A percentile compares a stretch with the other conserved stretches of the same genome.
These are phyloP conservation scores for Scleroderma citrinum DNA, from an alignment of 768 basidiomycete species.

Conservation along the genomic window DNA sequence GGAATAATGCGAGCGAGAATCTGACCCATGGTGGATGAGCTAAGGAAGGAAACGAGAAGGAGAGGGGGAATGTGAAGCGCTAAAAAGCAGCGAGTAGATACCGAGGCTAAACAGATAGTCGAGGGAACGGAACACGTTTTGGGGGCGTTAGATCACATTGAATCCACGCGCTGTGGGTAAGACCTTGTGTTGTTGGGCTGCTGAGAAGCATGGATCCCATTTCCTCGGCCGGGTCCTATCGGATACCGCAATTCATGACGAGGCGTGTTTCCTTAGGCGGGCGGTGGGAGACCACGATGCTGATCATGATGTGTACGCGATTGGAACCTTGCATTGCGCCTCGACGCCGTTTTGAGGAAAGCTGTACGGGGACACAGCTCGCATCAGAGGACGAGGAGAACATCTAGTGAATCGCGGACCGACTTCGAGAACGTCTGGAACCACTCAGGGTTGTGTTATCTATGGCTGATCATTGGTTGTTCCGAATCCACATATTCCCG, in stretches of 20 bases:
- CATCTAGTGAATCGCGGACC: too few relatives aligned
- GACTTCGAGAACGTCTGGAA: neutral
- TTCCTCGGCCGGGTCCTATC: constrained; percentile 8
- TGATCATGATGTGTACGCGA: too few relatives aligned
- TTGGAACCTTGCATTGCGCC: neutral
- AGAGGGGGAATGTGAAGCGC: neutral
- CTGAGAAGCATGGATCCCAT: constrained; percentile 21
- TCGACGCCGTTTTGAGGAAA: neutral
- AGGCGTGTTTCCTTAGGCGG: constrained; percentile 1
- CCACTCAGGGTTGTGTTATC: too few relatives aligned
- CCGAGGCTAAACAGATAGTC: constrained; percentile 17
- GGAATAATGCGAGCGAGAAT: constrained; percentile 14
- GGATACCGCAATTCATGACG: constrained; percentile 12
- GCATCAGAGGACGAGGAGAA: neutral
- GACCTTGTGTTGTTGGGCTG: constrained; percentile 23
- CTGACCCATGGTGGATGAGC: constrained; percentile 23
- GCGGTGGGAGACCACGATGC: neutral
- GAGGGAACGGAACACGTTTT: constrained; percentile 23
- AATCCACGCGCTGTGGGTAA: constrained; percentile 16
- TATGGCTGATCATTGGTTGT: too few relatives aligned
- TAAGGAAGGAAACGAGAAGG: constrained; percentile 10
- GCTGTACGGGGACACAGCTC: neutral
- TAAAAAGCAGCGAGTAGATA: constrained; percentile 15
- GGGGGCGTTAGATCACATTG: constrained; percentile 24
- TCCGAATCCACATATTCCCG: too few relatives aligned